phyloP scores from a whole-genome alignment of 208 protist genomes.

The Borovskyia barvae region DNA sequence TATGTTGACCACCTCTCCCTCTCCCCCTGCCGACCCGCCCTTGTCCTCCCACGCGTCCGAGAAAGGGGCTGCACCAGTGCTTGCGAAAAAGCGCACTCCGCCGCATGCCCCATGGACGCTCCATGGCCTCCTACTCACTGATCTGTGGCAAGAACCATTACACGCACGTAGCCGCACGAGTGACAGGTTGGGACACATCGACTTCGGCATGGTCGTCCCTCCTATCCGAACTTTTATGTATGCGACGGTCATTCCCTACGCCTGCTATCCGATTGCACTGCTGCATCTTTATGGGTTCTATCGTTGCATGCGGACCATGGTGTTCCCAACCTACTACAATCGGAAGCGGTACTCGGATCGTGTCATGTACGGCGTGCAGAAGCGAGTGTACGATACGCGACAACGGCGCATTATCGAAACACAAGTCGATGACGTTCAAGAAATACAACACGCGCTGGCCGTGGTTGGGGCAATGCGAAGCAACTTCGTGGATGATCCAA shows the following conservation, averaged over 20 bases:
- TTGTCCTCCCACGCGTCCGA: slow-evolving; percentile 13
- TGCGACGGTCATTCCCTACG: slow-evolving; percentile 71
- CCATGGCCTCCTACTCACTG: slow-evolving; percentile 44
- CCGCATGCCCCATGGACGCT: slow-evolving; percentile 9
- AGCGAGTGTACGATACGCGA: slow-evolving; percentile 64
- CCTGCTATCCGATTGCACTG: slow-evolving; percentile 73
- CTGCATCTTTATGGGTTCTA: slow-evolving; percentile 76
- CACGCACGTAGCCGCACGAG: slow-evolving; percentile 64
- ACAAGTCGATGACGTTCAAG: slow-evolving; percentile 59
- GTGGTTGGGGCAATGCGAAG: slow-evolving; percentile 57
- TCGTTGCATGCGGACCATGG: slow-evolving; percentile 65
- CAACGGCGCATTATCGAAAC: slow-evolving; percentile 53
- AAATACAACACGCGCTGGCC: slow-evolving; percentile 75
- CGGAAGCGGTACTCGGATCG: slow-evolving; percentile 67
- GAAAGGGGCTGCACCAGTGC: slow-evolving; percentile 1
- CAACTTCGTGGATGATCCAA: slow-evolving; percentile 87
- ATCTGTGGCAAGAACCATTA: slow-evolving; percentile 82
- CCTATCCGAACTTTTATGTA: slow-evolving; percentile 79
- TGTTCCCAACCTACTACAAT: slow-evolving; percentile 69
- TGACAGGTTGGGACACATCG: slow-evolving; percentile 78
- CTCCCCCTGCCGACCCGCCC: no score
- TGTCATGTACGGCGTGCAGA: slow-evolving; percentile 85
- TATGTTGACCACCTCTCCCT: no score
- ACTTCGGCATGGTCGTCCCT: slow-evolving; percentile 83
- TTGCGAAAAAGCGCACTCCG: not conserved